These are phyloP conservation scores for Ogataea populi-albae DNA, from an alignment of 805 yeast genomes.

Conservation along the genomic window DNA sequence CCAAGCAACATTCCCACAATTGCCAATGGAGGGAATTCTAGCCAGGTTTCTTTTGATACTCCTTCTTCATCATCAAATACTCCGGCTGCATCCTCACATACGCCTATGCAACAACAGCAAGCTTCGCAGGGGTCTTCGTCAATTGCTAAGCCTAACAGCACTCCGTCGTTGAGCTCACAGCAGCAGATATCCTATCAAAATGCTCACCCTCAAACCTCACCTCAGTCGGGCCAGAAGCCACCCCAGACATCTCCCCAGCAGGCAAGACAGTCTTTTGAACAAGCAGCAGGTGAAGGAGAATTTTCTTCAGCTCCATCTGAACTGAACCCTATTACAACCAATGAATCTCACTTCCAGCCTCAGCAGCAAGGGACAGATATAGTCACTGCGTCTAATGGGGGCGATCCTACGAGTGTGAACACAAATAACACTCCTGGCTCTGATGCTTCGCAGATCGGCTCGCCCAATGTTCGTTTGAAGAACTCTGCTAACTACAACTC, in stretches of 20 bases:
- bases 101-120: background rate
- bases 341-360: slow-evolving; percentile 1
- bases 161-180: too few relatives aligned
- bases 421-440: slow-evolving; percentile 1
- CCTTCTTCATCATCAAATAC: slow-evolving; percentile 8
- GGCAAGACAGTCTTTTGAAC: too few relatives aligned
- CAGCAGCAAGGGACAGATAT: slow-evolving; percentile 1
- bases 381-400: slow-evolving; percentile 1
- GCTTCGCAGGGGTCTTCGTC: too few relatives aligned
- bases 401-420: background rate
- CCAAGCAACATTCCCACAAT: slow-evolving; percentile 7
- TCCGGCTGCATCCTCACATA: slow-evolving; percentile 1
- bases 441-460: background rate
- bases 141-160: too few relatives aligned
- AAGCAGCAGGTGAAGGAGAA: background rate
- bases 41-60: slow-evolving; percentile 8
- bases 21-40: slow-evolving; percentile 4
- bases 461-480: background rate
- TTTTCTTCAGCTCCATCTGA: slow-evolving; percentile 9
- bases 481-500: too few relatives aligned
- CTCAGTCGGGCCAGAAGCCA: too few relatives aligned
- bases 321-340: slow-evolving; percentile 10
- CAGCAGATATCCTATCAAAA: too few relatives aligned
- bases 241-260: too few relatives aligned
- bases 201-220: too few relatives aligned